These are phyloP conservation scores for Dothistroma pini DNA, from an alignment of 2,329 filamentous ascomycete genomes.

Conservation along the genomic window DNA sequence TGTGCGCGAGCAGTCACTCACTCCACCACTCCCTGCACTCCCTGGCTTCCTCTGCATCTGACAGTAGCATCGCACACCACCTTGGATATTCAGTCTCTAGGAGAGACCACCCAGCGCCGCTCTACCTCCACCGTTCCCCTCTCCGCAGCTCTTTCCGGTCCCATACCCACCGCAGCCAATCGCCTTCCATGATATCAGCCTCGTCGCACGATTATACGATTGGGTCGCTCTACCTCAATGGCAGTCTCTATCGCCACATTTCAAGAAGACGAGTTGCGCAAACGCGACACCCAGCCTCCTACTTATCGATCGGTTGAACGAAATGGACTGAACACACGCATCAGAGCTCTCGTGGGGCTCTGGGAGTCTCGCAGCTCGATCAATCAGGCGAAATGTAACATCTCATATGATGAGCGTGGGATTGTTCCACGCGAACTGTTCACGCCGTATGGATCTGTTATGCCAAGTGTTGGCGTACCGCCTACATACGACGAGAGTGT, in stretches of 20 bases:
- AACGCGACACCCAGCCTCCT: conserved; percentile 41
- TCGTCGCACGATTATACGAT: conserved; percentile 24
- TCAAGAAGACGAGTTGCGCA: conserved; percentile 41
- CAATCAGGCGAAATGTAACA: not conserved
- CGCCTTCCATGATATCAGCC: conserved; percentile 36
- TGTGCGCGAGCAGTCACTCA: not conserved
- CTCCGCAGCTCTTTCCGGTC: not conserved
- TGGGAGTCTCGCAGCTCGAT: conserved; percentile 20
- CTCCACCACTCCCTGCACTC: not conserved
- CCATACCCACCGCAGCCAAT: conserved; percentile 6
- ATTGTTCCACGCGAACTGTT: conserved; percentile 21
- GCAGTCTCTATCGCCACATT: conserved; percentile 42
- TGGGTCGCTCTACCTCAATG: conserved; percentile 39
- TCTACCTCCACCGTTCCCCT: not conserved
- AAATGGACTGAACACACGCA: conserved; percentile 33
- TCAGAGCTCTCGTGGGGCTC: conserved; percentile 25
- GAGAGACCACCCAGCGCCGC: not conserved
- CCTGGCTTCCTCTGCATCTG: not conserved
- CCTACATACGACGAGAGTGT: conserved; percentile 45
- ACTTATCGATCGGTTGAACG: conserved; percentile 47
- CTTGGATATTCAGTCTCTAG: not conserved
- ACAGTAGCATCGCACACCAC: not conserved
- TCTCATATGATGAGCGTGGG: not conserved
- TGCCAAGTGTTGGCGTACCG: conserved; percentile 27
- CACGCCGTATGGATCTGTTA: conserved; percentile 11